Percentiles rank a stretch among this genome's conserved stretches.
Evolutionary conservation across 2,329 filamentous ascomycete species (phyloP).

Genomic region (Zopfia rhizophila): DNA sequence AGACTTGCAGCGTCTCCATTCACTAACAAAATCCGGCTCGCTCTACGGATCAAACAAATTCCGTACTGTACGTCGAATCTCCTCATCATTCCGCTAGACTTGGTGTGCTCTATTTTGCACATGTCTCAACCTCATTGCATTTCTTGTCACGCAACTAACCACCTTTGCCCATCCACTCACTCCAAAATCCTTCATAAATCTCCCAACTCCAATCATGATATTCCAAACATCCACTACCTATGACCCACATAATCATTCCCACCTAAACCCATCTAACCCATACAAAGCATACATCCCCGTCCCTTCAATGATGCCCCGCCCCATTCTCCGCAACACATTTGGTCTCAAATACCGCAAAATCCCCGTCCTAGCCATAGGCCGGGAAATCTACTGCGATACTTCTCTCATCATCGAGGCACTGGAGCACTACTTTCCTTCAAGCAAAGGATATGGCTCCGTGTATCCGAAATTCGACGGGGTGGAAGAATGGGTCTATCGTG

Average conservation of each 20-base stretch:
- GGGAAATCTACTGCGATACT: conserved; percentile 48
- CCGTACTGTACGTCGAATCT: conserved; percentile 44
- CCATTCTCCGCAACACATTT: conserved; percentile 48
- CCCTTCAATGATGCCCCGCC: conserved; percentile 54
- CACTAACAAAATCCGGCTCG: conserved; percentile 51
- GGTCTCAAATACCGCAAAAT: conserved; percentile 53
- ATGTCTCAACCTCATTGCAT: neutral
- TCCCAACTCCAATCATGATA: neutral
- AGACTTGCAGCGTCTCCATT: conserved; percentile 44
- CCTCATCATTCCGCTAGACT: neutral
- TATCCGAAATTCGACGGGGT: conserved; percentile 41
- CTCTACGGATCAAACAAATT: conserved; percentile 50
- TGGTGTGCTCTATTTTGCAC: neutral
- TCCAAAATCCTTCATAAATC: neutral
- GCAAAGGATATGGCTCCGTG: conserved; percentile 44
- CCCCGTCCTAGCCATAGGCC: conserved; percentile 43
- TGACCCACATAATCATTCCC: neutral
- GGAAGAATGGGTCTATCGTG: conserved; percentile 47
- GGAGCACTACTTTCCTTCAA: conserved; percentile 40
- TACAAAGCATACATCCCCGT: conserved; percentile 47
- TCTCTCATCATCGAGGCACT: conserved; percentile 47
- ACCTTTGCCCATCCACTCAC: conserved; percentile 3
- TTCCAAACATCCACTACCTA: conserved; percentile 1
- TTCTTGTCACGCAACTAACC: neutral
- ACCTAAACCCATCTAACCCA: neutral